Conservation (phyloP, 306 rosid genomes). For the Pyrus communis region DNA sequence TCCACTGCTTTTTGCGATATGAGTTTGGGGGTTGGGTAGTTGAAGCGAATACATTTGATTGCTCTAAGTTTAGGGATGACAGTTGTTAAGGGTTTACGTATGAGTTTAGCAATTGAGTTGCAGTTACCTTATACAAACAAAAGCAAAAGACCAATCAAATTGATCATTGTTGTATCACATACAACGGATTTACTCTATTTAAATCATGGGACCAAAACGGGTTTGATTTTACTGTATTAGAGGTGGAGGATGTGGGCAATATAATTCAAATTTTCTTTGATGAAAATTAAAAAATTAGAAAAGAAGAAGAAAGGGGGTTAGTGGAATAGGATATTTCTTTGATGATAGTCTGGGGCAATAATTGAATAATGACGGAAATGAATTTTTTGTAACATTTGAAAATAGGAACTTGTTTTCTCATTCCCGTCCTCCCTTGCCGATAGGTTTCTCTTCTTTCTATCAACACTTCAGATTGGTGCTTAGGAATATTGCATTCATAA, state of each 20-base stretch:
- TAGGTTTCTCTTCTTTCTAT: not conserved
- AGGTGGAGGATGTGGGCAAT: not conserved
- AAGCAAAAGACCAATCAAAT: not conserved
- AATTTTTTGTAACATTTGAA: not conserved
- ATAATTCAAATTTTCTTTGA: not conserved
- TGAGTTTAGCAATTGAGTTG: not conserved
- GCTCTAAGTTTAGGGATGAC: conserved; percentile 8
- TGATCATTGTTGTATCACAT: not conserved
- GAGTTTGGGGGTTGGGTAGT: not conserved
- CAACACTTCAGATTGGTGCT: not conserved
- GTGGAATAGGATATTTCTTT: not conserved
- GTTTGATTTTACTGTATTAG: not conserved
- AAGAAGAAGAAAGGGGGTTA: not conserved
- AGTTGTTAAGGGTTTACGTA: not conserved
- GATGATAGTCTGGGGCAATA: not conserved
- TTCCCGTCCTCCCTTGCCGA: not conserved
- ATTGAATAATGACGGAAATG: not conserved
- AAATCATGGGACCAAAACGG: not conserved
- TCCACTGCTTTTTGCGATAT: not conserved
- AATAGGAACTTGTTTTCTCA: not conserved
- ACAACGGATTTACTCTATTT: not conserved
- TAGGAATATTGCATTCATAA: not conserved
- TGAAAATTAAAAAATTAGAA: not conserved
- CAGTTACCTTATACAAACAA: not conserved
- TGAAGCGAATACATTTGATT: conserved; percentile 6